phyloP scores from a whole-genome alignment of 192 early-diverging fungal species.

The Backusella westeae region DNA sequence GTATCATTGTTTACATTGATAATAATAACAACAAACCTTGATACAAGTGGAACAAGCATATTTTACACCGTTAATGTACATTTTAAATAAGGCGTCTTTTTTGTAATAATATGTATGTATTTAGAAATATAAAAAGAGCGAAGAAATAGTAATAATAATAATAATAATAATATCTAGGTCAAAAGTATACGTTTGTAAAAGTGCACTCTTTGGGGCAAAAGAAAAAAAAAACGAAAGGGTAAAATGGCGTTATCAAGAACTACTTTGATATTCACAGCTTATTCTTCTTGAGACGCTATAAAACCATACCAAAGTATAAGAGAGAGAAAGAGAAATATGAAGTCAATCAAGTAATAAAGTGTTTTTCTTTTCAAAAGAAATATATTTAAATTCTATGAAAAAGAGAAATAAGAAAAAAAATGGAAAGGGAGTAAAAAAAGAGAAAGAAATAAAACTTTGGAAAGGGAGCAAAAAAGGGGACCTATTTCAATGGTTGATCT shows the following conservation, averaged over 20 bases:
- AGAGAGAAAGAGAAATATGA: background rate
- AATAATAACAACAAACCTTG: conserved; percentile 18
- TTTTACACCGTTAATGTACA: conserved; percentile 30
- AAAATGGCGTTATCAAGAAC: conserved; percentile 3
- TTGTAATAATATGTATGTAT: background rate
- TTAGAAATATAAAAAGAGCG: background rate
- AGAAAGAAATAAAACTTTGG: conserved; percentile 1
- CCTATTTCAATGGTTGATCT: no score
- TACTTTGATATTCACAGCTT: conserved; percentile 14
- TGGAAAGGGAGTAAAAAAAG: background rate
- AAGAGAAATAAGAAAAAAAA: conserved; percentile 2
- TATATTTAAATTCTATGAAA: background rate
- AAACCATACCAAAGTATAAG: conserved; percentile 15
- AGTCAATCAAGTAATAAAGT: background rate
- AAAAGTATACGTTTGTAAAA: background rate
- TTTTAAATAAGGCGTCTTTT: background rate
- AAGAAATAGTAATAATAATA: background rate
- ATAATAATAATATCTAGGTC: background rate
- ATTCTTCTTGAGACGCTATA: conserved; percentile 5
- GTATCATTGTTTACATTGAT: background rate
- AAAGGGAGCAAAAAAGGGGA: conserved; percentile 6
- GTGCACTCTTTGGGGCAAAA: background rate
- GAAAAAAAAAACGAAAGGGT: background rate
- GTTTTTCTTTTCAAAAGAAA: background rate
- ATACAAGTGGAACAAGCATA: conserved; percentile 32